A percentile compares a stretch with the other conserved stretches of the same genome.
These are phyloP conservation scores for Turnera subulata DNA, from an alignment of 345 rosid genomes.

Conservation along the genomic window DNA sequence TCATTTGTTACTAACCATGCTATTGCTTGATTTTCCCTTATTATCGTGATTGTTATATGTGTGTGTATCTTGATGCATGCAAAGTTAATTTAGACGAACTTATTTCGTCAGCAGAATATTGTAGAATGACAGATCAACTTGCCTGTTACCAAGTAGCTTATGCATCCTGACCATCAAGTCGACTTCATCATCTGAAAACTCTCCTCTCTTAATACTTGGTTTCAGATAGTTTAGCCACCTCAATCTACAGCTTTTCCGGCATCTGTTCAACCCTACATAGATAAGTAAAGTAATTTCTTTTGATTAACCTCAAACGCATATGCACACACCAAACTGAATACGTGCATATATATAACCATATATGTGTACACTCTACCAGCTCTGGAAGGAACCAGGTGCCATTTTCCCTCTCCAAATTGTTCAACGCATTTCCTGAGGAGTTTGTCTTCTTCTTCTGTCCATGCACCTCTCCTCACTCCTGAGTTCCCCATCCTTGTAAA, in stretches of 20 bases:
- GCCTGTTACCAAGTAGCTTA: constrained; percentile 13
- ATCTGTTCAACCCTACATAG: constrained; percentile 10
- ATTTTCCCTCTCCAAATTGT: constrained; percentile 42
- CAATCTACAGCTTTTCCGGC: constrained; percentile 15
- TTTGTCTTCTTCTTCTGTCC: constrained; percentile 49
- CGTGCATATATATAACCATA: neutral
- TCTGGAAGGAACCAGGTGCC: constrained; percentile 42
- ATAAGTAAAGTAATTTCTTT: no score
- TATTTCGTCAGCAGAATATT: no score
- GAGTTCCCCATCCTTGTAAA: constrained; percentile 16
- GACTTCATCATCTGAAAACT: neutral
- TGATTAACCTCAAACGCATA: no score
- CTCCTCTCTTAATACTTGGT: constrained; percentile 14
- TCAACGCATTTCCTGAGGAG: constrained; percentile 37
- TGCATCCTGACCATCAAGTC: constrained; percentile 13
- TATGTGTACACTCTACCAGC: constrained; percentile 24
- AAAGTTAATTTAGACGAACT: neutral
- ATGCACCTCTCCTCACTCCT: constrained; percentile 43
- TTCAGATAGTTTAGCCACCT: constrained; percentile 18
- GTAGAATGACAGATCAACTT: neutral
- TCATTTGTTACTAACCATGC: neutral
- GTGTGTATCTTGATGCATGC: no score
- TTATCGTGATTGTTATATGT: no score
- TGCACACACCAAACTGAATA: no score
- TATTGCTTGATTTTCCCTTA: neutral